Evolutionary conservation across 192 early-diverging fungal species (phyloP), one percentile per base, ranked within the genome.

Genomic region (Entomortierella parvispora): DNA sequence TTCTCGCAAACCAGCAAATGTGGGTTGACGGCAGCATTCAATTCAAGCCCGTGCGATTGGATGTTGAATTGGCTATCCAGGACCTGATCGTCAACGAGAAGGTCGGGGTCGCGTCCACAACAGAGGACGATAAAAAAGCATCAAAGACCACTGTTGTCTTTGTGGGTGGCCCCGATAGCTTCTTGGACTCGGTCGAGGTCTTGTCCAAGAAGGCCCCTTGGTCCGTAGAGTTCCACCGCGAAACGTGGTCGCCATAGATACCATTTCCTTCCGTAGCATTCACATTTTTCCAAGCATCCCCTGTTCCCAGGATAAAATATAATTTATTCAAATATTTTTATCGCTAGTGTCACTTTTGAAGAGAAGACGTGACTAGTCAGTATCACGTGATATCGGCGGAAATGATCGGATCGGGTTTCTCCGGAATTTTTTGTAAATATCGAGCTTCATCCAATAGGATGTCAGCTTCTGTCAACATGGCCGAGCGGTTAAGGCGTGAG

Each of bases 401-500:
- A n/a, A n/a, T n/a, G n/a, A n/a, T n/a, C n/a, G n/a, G n/a, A n/a
- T n/a, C n/a, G n/a, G n/a, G n/a, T n/a, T n/a, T n/a, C n/a, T n/a
- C n/a, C n/a, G n/a, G n/a, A n/a, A n/a, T n/a, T n/a, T n/a, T n/a
- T n/a, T n/a, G n/a, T n/a, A n/a, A n/a, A n/a, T n/a, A n/a, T n/a
- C n/a, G n/a, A n/a, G n/a, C n/a, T n/a, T n/a, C n/a, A n/a, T n/a
- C n/a, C n/a, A n/a, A n/a, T n/a, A n/a, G n/a, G n/a, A n/a, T n/a
- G n/a, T n/a, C n/a, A n/a, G n/a, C n/a, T n/a, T n/a, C n/a, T n/a
- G 68, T 71, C 69, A 74, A 74, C 63, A 69, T 72, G 79, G 79
- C 69, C 79, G 80, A 79, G 81, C 76, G 81, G 75, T 81, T 81
- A 83, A 81, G 82, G 79, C 79, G 80, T 83, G 55, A 67, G 82